Percentiles rank a stretch among this genome's conserved stretches.
Conservation (phyloP, 306 rosid genomes). For the Inga oerstediana region DNA sequence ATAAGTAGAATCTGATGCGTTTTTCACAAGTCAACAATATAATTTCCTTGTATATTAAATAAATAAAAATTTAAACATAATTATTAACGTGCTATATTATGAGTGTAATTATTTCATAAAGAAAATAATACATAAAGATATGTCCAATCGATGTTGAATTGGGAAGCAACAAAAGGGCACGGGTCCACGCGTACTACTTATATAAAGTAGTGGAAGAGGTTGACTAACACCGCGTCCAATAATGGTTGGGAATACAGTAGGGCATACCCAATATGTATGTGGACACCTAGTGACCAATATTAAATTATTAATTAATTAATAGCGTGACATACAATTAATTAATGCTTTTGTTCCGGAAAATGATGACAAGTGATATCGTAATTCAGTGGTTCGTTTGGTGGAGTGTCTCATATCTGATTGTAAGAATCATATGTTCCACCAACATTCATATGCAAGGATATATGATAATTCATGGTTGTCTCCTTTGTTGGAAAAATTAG, state of each 20-base stretch:
- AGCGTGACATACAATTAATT: not conserved
- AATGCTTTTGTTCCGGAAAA: not conserved
- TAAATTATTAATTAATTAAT: not conserved
- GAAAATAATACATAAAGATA: not conserved
- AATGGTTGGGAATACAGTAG: not conserved
- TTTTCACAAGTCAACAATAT: no score
- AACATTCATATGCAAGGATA: not conserved
- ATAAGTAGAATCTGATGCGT: no score
- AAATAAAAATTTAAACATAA: no score
- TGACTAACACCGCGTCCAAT: not conserved
- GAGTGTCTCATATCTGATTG: not conserved
- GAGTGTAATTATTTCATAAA: not conserved
- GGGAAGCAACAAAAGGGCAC: slow-evolving; percentile 5
- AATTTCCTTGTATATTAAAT: no score
- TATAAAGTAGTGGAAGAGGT: not conserved
- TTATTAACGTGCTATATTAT: not conserved
- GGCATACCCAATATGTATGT: not conserved
- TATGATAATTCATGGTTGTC: not conserved
- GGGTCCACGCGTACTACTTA: not conserved
- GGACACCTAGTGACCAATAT: not conserved
- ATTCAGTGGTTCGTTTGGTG: not conserved
- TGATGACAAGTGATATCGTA: not conserved
- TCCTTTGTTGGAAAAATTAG: not conserved
- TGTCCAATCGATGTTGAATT: not conserved
- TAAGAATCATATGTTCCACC: not conserved